Evolutionary conservation across 768 basidiomycete species (phyloP).

Genomic region (Porphyrellus cyaneotinctus): DNA sequence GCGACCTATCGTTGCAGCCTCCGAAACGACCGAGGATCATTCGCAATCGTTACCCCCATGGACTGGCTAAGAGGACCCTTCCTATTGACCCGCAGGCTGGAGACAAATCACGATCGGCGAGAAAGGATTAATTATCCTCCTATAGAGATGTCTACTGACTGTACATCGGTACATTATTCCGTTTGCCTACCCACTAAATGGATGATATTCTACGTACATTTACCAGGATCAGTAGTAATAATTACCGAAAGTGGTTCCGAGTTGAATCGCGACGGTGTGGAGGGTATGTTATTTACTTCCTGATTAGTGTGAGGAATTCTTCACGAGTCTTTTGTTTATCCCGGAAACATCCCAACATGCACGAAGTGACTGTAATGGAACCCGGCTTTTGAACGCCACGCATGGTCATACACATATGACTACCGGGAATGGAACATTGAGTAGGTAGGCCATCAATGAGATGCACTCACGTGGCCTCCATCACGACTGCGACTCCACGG

Average conservation of each 20-base stretch:
- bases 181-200: slow-evolving; percentile 10
- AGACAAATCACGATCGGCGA: slow-evolving; percentile 49
- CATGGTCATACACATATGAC: slow-evolving; percentile 99
- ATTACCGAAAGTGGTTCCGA: slow-evolving; percentile 23
- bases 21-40: slow-evolving; percentile 60
- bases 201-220: slow-evolving; percentile 17
- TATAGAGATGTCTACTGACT: slow-evolving; percentile 8
- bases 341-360: slow-evolving; percentile 98
- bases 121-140: slow-evolving; percentile 45
- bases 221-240: slow-evolving; percentile 19
- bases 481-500: slow-evolving; percentile 96
- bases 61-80: slow-evolving; percentile 53
- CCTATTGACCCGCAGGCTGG: slow-evolving; percentile 60
- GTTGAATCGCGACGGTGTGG: slow-evolving; percentile 39
- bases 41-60: slow-evolving; percentile 50
- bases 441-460: slow-evolving; percentile 7
- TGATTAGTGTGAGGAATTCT: slow-evolving; percentile 90
- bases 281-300: slow-evolving; percentile 28
- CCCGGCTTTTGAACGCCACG: slow-evolving; percentile 99
- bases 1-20: slow-evolving; percentile 39
- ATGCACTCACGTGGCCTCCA: slow-evolving; percentile 90
- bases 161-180: slow-evolving; percentile 15
- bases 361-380: slow-evolving; percentile 89
- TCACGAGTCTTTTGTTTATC: slow-evolving; percentile 98
- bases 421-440: slow-evolving; percentile 30